phyloP scores from a whole-genome alignment of 352 stramenopile genomes.

The Thalassiosira oceanica region DNA sequence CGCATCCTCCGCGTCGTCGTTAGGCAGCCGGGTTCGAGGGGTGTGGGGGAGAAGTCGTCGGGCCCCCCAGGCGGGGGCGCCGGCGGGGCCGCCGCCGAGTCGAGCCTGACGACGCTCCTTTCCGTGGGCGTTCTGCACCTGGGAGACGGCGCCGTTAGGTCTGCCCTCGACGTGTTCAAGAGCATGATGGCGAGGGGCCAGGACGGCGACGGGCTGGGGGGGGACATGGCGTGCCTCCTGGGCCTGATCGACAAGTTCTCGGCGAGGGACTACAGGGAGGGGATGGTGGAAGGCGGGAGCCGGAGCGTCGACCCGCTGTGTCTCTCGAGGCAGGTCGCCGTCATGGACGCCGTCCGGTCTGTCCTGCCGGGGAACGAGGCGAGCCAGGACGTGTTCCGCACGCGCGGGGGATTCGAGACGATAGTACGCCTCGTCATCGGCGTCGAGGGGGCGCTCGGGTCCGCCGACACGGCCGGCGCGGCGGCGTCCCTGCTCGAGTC shows the following conservation, averaged over 20 bases:
- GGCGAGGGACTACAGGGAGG: not conserved
- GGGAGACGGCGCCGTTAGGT: constrained; percentile 49
- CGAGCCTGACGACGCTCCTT: constrained; percentile 49
- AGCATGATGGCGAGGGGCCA: constrained; percentile 59
- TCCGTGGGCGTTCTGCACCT: constrained; percentile 61
- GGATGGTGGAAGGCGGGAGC: constrained; percentile 6
- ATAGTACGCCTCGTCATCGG: constrained; percentile 58
- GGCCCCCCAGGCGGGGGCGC: constrained; percentile 8
- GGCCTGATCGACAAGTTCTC: constrained; percentile 61
- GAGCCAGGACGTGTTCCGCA: constrained; percentile 68
- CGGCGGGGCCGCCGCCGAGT: not conserved
- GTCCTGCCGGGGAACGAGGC: constrained; percentile 55
- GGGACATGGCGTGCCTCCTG: constrained; percentile 69
- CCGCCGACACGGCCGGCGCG: constrained; percentile 8
- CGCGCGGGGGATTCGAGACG: constrained; percentile 64
- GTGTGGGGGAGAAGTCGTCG: constrained; percentile 12
- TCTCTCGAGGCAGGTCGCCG: constrained; percentile 38
- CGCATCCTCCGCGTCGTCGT: constrained; percentile 51
- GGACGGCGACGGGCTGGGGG: constrained; percentile 36
- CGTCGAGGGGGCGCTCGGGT: constrained; percentile 38
- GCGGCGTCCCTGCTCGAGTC: constrained; percentile 51
- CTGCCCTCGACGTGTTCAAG: constrained; percentile 71
- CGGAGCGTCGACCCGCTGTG: constrained; percentile 30
- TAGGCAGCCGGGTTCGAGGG: constrained; percentile 19
- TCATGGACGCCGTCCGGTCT: constrained; percentile 56